Base-by-base conservation (phyloP, 1,139 yeast species). In the Kodamaea derodonti region DNA sequence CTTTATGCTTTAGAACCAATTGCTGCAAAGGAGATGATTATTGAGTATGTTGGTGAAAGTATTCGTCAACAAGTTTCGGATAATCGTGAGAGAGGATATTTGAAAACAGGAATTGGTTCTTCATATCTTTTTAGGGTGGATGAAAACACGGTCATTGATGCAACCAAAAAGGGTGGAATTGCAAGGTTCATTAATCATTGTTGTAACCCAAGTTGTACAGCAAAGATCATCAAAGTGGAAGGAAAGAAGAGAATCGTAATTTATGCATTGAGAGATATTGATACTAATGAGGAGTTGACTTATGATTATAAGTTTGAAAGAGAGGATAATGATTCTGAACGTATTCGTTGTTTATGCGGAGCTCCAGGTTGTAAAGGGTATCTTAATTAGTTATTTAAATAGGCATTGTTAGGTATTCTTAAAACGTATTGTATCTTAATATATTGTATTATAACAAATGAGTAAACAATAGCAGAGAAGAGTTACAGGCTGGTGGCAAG, bases 21-120 rank as follows among this genome's bases (percentile, higher is more conserved):
- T 51, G 85, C 88, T 11, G 94, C 95, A 1, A 84, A 83, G 47
- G 98, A 92, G 59, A 92, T 92, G 97, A 90, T 92, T 50, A 92
- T 94, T 41, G 99, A 94, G 58, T 92, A 92, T 51, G 97, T 92
- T n/a, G 99, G 99, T 23, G 98, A 92, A 51, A 75, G 95, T 39
- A 81, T 94, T 24, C 71, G 98, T 40, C 97, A 90, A 52, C 96
- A 88, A 39, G 92, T 90, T 25, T 95, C 97, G 1, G 98, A 94
- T 50, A 78, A 86, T 49, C 72, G 98, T 34, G 99, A 94, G 54
- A 80, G 81, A 55, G 75, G 84, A 33, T 94, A 92, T 54, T 63
- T 87, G 43, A 78, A 85, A 46, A 85, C 94, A 1, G 99, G 99
- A 18, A 88, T 92, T 47, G 98, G 97, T 14, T 90, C 97, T 3